A percentile compares a stretch with the other conserved stretches of the same genome.
Evolutionary conservation across 2,329 filamentous ascomycete species (phyloP).

Genomic region (Tricladium varicosporioides): DNA sequence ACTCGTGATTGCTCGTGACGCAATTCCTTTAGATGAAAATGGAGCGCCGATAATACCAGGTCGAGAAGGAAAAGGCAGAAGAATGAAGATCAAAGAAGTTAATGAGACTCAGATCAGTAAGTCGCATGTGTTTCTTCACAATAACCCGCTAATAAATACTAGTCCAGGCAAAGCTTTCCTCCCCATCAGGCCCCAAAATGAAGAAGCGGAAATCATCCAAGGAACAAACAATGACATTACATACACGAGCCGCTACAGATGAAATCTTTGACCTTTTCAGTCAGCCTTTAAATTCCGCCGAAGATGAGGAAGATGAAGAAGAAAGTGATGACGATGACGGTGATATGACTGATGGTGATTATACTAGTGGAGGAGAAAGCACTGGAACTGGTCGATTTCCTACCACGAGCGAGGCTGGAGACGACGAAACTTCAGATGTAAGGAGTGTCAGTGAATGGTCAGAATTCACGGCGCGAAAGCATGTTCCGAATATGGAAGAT

Average conservation of each 20-base stretch:
- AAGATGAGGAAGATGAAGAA: constrained; percentile 42
- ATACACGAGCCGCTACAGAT: constrained; percentile 91
- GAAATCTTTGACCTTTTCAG: constrained; percentile 98
- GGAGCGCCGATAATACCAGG: constrained; percentile 47
- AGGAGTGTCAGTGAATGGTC: constrained; percentile 82
- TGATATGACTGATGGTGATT: constrained; percentile 65
- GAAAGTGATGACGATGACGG: constrained; percentile 62
- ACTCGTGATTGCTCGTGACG: constrained; percentile 34
- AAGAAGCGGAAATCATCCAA: constrained; percentile 61
- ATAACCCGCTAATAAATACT: constrained; percentile 32
- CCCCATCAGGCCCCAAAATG: constrained; percentile 80
- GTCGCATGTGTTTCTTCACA: constrained; percentile 33
- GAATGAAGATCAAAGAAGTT: constrained; percentile 79
- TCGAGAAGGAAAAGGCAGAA: constrained; percentile 54
- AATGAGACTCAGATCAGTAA: constrained; percentile 91
- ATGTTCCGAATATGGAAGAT: constrained; percentile 53
- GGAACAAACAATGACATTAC: constrained; percentile 97
- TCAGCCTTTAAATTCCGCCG: constrained; percentile 60
- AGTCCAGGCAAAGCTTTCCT: constrained; percentile 94
- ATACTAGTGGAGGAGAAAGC: constrained; percentile 83
- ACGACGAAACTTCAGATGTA: constrained; percentile 56
- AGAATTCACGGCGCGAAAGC: constrained; percentile 74
- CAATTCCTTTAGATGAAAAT: constrained; percentile 56
- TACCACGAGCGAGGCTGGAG: constrained; percentile 62
- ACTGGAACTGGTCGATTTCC: constrained; percentile 74